A percentile compares a stretch with the other conserved stretches of the same genome.
Evolutionary conservation across 257 asterid genomes (phyloP).

Genomic region (Phtheirospermum japonicum): DNA sequence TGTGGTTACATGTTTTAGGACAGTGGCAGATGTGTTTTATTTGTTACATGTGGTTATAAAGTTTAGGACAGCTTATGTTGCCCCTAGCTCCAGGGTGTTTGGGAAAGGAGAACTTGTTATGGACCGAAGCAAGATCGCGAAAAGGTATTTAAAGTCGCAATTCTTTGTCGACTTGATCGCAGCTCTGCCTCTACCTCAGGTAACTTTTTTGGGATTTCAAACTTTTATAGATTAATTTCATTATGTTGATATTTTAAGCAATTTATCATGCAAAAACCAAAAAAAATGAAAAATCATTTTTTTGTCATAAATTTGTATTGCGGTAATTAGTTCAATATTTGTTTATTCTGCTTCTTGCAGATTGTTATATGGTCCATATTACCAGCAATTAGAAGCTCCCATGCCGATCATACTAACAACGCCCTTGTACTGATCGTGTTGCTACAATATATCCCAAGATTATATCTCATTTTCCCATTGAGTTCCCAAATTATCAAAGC

Average conservation of each 20-base stretch:
- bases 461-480: constrained; percentile 77
- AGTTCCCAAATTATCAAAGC: constrained; percentile 82
- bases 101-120: constrained; percentile 92
- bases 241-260: too few species aligned
- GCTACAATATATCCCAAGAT: constrained; percentile 67
- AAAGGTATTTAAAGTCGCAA: constrained; percentile 67
- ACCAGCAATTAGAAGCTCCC: constrained; percentile 81
- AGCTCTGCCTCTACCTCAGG: constrained; percentile 94
- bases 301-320: too few species aligned
- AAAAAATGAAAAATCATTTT: too few species aligned
- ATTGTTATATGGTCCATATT: constrained; percentile 80
- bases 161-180: constrained; percentile 72
- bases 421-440: constrained; percentile 62
- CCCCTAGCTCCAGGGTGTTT: constrained; percentile 83
- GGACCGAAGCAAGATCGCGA: constrained; percentile 58
- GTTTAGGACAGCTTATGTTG: constrained; percentile 78
- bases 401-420: constrained; percentile 73
- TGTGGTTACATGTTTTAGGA: constrained; percentile 63
- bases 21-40: constrained; percentile 75
- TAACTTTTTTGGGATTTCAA: too few species aligned
- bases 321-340: not conserved
- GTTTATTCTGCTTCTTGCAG: constrained; percentile 37
- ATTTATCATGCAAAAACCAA: not conserved
- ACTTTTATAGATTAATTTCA: too few species aligned
- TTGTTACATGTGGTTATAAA: constrained; percentile 56